Evolutionary conservation across 768 basidiomycete genomes (phyloP).

Genomic region (Auricularia heimuer): DNA sequence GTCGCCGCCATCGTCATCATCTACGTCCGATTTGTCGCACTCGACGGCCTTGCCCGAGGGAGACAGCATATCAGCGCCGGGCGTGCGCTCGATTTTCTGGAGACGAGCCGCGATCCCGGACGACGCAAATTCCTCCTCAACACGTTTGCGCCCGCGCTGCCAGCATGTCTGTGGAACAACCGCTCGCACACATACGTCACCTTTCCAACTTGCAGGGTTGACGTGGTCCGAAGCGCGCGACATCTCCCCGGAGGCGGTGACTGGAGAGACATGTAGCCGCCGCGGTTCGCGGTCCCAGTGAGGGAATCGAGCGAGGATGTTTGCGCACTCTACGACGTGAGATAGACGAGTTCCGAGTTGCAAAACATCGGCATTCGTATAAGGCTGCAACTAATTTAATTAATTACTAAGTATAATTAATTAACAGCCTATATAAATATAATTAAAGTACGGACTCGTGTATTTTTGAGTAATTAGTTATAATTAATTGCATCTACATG

Average conservation of each 20-base stretch:
- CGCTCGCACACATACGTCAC: slow-evolving; percentile 19
- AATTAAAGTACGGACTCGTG: too few relatives aligned
- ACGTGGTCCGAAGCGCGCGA: slow-evolving; percentile 23
- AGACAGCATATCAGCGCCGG: background rate
- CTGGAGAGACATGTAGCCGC: slow-evolving; percentile 12
- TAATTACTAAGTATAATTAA: too few relatives aligned
- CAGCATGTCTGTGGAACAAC: slow-evolving; percentile 14
- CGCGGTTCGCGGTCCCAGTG: slow-evolving; percentile 30
- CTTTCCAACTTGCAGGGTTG: slow-evolving; percentile 26
- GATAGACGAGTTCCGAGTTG: slow-evolving; percentile 22
- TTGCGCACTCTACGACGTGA: slow-evolving; percentile 22
- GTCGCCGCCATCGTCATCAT: background rate
- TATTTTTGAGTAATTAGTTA: too few relatives aligned
- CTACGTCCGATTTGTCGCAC: background rate
- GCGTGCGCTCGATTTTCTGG: background rate
- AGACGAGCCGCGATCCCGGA: background rate
- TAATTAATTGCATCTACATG: too few relatives aligned
- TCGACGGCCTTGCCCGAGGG: background rate
- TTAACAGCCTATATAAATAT: too few relatives aligned
- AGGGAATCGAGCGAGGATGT: slow-evolving; percentile 27
- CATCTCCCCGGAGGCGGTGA: slow-evolving; percentile 4
- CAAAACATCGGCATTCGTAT: too few relatives aligned
- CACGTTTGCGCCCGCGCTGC: background rate
- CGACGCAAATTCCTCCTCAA: background rate
- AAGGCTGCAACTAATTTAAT: too few relatives aligned